Evolutionary conservation across 495 filamentous ascomycete genomes (phyloP).

Genomic region (Xylaria castorea): DNA sequence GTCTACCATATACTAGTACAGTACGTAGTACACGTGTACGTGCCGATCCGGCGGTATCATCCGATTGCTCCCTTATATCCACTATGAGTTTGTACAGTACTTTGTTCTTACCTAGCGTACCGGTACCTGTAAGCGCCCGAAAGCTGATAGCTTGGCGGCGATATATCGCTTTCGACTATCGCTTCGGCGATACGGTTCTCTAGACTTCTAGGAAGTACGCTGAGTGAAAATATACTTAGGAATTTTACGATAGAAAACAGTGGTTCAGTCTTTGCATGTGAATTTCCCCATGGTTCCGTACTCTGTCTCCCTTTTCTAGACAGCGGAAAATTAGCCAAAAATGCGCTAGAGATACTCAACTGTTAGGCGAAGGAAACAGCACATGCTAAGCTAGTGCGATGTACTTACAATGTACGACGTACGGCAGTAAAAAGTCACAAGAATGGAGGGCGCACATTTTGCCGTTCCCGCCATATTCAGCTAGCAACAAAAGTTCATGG

Average conservation of each 20-base stretch:
- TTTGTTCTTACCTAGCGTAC: neutral
- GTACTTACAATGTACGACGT: neutral
- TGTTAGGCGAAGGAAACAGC: neutral
- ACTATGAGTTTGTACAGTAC: neutral
- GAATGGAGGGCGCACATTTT: neutral
- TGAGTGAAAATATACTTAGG: neutral
- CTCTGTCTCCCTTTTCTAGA: neutral
- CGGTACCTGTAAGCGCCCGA: slow-evolving; percentile 19
- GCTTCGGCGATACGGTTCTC: neutral
- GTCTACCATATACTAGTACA: neutral
- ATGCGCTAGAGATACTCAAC: neutral
- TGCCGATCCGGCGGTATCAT: slow-evolving; percentile 27
- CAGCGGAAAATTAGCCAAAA: neutral
- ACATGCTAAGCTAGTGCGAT: neutral
- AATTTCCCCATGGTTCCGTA: neutral
- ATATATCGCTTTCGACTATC: neutral
- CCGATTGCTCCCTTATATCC: neutral
- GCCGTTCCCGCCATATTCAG: slow-evolving; percentile 7
- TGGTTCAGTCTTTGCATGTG: neutral
- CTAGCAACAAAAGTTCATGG: slow-evolving; percentile 1
- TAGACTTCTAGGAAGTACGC: neutral
- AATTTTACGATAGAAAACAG: neutral
- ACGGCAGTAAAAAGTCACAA: neutral
- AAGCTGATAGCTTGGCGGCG: neutral
- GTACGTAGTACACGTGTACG: slow-evolving; percentile 10